A percentile compares a stretch with the other conserved stretches of the same genome.
These are phyloP conservation scores for Volvariella volvacea DNA, from an alignment of 1,284 basidiomycete genomes.

Conservation along the genomic window DNA sequence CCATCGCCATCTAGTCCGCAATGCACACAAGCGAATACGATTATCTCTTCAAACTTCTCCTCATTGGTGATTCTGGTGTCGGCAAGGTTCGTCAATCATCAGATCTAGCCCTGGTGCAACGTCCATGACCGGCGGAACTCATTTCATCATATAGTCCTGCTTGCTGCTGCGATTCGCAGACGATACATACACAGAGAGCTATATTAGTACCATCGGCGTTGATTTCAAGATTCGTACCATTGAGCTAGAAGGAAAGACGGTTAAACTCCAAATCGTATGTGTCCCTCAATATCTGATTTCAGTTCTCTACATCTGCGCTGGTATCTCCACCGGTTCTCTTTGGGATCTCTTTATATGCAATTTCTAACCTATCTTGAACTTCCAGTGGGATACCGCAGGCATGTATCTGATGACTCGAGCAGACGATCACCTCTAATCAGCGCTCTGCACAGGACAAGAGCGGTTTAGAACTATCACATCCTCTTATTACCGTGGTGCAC, in stretches of 20 bases:
- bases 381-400: constrained; percentile 95
- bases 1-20: constrained; percentile 17
- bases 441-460: constrained; percentile 69
- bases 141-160: constrained; percentile 67
- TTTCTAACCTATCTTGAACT: neutral
- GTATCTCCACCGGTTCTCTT: constrained; percentile 4
- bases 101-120: constrained; percentile 9
- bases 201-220: constrained; percentile 98
- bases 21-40: constrained; percentile 95
- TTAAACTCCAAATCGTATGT: constrained; percentile 98
- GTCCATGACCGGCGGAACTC: constrained; percentile 10
- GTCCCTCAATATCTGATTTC: constrained; percentile 11
- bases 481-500: constrained; percentile 94
- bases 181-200: constrained; percentile 98
- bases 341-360: neutral
- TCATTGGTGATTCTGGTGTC: constrained; percentile 93
- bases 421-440: constrained; percentile 5
- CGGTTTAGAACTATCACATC: constrained; percentile 97
- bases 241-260: constrained; percentile 98
- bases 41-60: constrained; percentile 95
- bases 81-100: constrained; percentile 66
- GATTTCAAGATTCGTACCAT: constrained; percentile 99
- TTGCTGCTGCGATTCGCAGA: constrained; percentile 97
- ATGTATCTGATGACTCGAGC: constrained; percentile 14
- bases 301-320: constrained; percentile 9